These are phyloP conservation scores for Pulicaria dysenterica DNA, from an alignment of 129 eudicot species.

Conservation along the genomic window DNA sequence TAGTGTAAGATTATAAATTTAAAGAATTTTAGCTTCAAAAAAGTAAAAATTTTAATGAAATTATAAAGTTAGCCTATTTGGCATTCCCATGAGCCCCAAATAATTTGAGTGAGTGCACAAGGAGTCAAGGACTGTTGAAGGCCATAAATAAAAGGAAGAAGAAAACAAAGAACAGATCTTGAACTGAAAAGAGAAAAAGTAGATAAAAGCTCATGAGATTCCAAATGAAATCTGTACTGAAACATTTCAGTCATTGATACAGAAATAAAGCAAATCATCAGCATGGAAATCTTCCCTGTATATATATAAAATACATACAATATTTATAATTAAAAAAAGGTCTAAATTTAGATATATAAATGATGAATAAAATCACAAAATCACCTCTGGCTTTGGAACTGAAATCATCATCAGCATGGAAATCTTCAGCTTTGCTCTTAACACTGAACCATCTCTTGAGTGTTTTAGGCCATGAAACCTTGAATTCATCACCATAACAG, in stretches of 20 bases:
- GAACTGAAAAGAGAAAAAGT: constrained; percentile 39
- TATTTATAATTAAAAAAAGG: not conserved
- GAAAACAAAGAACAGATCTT: constrained; percentile 54
- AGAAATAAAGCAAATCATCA: constrained; percentile 42
- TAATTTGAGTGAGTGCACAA: constrained; percentile 8
- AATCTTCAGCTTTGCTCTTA: constrained; percentile 82
- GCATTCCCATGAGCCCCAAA: not conserved
- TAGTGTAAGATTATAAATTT: not conserved
- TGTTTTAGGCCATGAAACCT: constrained; percentile 90
- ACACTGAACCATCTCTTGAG: constrained; percentile 90
- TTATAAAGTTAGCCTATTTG: not conserved
- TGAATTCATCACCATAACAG: constrained; percentile 36
- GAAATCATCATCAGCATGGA: constrained; percentile 78
- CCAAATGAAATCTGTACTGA: constrained; percentile 32
- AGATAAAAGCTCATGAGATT: constrained; percentile 39
- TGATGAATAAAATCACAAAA: constrained; percentile 35
- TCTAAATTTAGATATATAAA: constrained; percentile 12
- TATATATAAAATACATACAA: constrained; percentile 4
- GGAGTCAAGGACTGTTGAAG: constrained; percentile 24
- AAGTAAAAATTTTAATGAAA: too few species aligned
- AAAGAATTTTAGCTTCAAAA: too few species aligned
- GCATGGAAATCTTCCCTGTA: constrained; percentile 41
- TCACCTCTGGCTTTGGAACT: constrained; percentile 69
- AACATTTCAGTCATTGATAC: constrained; percentile 42
- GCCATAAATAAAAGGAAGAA: constrained; percentile 32